Conservation (phyloP, 768 basidiomycete genomes). For the Boletellus emodensis region DNA sequence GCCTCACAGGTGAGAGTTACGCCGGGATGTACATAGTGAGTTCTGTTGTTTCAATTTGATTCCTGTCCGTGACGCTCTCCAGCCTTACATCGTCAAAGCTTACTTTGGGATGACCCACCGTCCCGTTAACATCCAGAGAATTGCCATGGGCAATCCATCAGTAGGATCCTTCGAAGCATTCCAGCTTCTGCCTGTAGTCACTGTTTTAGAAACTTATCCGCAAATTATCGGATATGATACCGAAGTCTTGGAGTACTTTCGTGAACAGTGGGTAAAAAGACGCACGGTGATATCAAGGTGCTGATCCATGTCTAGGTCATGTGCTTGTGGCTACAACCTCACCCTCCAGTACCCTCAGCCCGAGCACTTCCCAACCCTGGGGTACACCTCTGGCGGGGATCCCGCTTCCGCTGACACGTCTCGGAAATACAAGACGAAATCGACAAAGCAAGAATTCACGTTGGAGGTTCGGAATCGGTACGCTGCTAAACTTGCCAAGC, state of each 20-base stretch:
- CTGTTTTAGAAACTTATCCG: conserved; percentile 67
- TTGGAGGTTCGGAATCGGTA: conserved; percentile 22
- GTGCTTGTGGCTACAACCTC: conserved; percentile 62
- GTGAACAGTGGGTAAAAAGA: conserved; percentile 50
- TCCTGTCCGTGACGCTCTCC: not conserved
- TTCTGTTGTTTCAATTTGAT: not conserved
- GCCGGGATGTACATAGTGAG: conserved; percentile 68
- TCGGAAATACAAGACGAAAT: conserved; percentile 15
- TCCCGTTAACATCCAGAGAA: conserved; percentile 63
- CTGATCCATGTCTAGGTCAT: conserved; percentile 37
- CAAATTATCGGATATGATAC: conserved; percentile 72
- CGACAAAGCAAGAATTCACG: conserved; percentile 19
- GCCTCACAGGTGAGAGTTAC: conserved; percentile 72
- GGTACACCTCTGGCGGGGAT: conserved; percentile 15
- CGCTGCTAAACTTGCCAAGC: conserved; percentile 18
- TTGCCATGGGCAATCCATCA: conserved; percentile 69
- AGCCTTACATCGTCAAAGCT: conserved; percentile 76
- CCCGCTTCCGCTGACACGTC: not conserved
- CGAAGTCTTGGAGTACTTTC: conserved; percentile 64
- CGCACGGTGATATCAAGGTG: not conserved
- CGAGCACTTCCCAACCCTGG: conserved; percentile 41
- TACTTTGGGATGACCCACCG: conserved; percentile 61
- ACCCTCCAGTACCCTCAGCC: conserved; percentile 68
- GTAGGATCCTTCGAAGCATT: conserved; percentile 50
- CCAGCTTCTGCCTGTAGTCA: conserved; percentile 52